These are phyloP conservation scores for Claviceps africana DNA, from an alignment of 2,329 filamentous ascomycete genomes.

Conservation along the genomic window DNA sequence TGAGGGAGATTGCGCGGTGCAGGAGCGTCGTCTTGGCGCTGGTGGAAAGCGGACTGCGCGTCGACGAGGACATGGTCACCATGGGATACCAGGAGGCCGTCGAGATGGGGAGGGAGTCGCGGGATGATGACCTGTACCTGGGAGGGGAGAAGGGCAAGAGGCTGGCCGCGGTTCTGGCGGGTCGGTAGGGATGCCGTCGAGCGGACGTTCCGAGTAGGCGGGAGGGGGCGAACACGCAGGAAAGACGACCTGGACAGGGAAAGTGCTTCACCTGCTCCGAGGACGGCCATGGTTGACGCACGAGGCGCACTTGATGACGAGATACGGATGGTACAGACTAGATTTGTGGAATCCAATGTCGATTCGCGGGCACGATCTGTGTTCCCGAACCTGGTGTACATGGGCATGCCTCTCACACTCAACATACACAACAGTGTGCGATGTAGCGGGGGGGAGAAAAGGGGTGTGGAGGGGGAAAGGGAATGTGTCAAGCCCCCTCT, in stretches of 20 bases:
- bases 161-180: slow-evolving; percentile 28
- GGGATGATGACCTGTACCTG: slow-evolving; percentile 45
- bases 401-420: no score
- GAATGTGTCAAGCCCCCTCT: no score
- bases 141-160: slow-evolving; percentile 42
- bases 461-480: no score
- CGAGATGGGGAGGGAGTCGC: slow-evolving; percentile 52
- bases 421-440: no score
- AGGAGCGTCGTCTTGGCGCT: slow-evolving; percentile 69
- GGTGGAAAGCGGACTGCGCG: slow-evolving; percentile 65
- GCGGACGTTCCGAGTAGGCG: no score
- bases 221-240: neutral
- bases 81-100: slow-evolving; percentile 70
- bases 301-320: no score
- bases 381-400: no score
- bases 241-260: neutral
- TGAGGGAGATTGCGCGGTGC: slow-evolving; percentile 78
- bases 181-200: no score
- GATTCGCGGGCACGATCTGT: no score
- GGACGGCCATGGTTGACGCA: neutral
- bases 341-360: no score
- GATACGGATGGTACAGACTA: no score
- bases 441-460: no score
- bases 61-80: slow-evolving; percentile 82
- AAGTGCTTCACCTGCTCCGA: neutral